Base-by-base conservation (phyloP, 768 basidiomycete genomes). In the Hypholoma sublateritium region DNA sequence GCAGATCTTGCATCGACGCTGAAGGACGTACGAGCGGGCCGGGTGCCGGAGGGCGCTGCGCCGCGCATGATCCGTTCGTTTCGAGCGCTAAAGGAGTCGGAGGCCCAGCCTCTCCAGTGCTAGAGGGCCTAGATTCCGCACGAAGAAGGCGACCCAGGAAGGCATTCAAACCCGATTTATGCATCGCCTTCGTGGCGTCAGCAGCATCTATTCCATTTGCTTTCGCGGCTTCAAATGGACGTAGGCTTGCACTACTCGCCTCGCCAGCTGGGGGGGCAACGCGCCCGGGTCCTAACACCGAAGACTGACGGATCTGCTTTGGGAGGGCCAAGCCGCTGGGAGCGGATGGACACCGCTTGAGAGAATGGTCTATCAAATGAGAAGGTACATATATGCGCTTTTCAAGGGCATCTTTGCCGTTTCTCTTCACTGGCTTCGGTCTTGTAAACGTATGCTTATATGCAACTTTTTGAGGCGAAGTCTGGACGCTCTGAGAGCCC, bases 331-430 rank as follows among this genome's bases (percentile, higher is more conserved):
- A 44, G 42, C 49, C 53, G 34, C 66, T 65, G 22, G 68, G 68
- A 24, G 68, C 68, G 37, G 66, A 67, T 1, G 68, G 62, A 8
- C 66, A 60, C 12, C 68, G 61, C 52, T 65, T 56, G 35, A 56
- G 57, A 13, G 57, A 58, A 34, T 35, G 19, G 12, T 47, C 34
- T 11, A 50, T 25, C n/a, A 16, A 12, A 16, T 25, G 11, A 8
- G 22, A 24, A 37, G n/a, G 50, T 6, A n/a, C 13, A 51, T 51
- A 51, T 51, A 51, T 51, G 50, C 50, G 34, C 50, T 37, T 51
- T 51, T 51, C 22, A 19, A 25, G 19, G 8, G 11, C 22, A 36
- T 41, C 36, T n/a, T 47, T 24, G 19, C 25, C n/a, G 12, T 12
- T 13, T 16, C 14, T 41, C 17, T 17, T 41, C 1, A 41, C 39